Conservation (phyloP, 1,139 yeast species). For the Lodderomyces oxycetoniae region DNA sequence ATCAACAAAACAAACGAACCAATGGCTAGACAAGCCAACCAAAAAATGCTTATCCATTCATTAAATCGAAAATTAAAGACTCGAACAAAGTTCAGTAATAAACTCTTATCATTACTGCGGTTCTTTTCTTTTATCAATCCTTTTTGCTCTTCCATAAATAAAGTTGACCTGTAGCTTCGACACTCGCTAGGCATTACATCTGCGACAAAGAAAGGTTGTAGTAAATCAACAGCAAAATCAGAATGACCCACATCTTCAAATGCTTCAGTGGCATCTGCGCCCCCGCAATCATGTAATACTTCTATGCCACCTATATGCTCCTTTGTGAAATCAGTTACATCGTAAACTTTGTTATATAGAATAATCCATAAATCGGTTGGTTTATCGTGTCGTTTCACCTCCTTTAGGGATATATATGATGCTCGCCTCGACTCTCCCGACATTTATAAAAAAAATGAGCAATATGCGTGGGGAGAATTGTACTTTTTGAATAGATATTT, state of each 20-base stretch:
- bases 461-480: too few species aligned
- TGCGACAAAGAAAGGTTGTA: constrained; percentile 36
- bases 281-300: constrained; percentile 64
- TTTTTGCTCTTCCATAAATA: not conserved
- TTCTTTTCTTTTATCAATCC: not conserved
- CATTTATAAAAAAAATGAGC: constrained; percentile 1
- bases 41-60: constrained; percentile 15
- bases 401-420: constrained; percentile 18
- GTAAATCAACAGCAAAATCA: constrained; percentile 38
- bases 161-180: not conserved
- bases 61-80: not conserved
- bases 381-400: constrained; percentile 43
- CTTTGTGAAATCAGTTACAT: constrained; percentile 45
- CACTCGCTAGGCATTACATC: constrained; percentile 12
- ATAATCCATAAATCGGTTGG: constrained; percentile 63
- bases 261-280: constrained; percentile 65
- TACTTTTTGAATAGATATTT: not conserved
- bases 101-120: not conserved
- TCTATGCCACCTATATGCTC: constrained; percentile 71
- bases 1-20: constrained; percentile 25
- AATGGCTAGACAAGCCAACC: constrained; percentile 22
- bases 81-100: not conserved
- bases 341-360: constrained; percentile 57
- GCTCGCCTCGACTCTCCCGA: constrained; percentile 7
- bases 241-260: constrained; percentile 53